Conservation (phyloP, 257 asterid species). For the Fraxinus excelsior region DNA sequence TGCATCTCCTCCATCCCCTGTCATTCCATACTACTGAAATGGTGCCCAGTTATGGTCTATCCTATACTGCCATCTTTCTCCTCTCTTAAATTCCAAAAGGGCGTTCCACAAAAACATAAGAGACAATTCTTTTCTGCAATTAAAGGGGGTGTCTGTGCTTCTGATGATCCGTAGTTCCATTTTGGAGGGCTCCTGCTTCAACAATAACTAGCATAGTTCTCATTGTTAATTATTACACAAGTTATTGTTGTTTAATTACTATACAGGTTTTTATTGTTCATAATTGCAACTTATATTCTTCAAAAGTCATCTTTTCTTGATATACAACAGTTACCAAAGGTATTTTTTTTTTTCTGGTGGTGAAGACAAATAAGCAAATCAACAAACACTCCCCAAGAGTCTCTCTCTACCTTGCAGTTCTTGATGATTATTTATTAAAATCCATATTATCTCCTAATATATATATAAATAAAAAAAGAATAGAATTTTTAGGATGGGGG, state of each 20-base stretch:
- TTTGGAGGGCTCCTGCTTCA: constrained; percentile 19
- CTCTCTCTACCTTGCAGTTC: background rate
- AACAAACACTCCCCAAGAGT: background rate
- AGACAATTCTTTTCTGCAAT: constrained; percentile 18
- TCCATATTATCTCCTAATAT: background rate
- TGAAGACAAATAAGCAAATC: background rate
- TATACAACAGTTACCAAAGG: background rate
- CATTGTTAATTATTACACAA: constrained; percentile 36
- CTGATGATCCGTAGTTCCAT: constrained; percentile 19
- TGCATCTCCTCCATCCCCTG: constrained; percentile 58
- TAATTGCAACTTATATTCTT: constrained; percentile 29
- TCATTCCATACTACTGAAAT: constrained; percentile 49
- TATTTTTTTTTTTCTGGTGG: background rate
- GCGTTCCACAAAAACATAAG: background rate
- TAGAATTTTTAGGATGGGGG: too few relatives aligned
- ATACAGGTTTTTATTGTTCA: constrained; percentile 20
- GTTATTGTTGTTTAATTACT: background rate
- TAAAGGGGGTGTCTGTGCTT: constrained; percentile 21
- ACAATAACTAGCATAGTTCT: constrained; percentile 32
- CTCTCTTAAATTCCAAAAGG: constrained; percentile 16
- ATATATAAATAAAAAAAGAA: background rate
- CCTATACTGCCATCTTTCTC: background rate
- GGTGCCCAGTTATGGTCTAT: constrained; percentile 5
- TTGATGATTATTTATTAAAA: background rate
- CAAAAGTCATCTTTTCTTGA: constrained; percentile 11